Percentiles rank a stretch among this genome's conserved stretches.
These are phyloP conservation scores for Hymenoscyphus fructigenus DNA, from an alignment of 2,329 filamentous ascomycete species.

Conservation along the genomic window DNA sequence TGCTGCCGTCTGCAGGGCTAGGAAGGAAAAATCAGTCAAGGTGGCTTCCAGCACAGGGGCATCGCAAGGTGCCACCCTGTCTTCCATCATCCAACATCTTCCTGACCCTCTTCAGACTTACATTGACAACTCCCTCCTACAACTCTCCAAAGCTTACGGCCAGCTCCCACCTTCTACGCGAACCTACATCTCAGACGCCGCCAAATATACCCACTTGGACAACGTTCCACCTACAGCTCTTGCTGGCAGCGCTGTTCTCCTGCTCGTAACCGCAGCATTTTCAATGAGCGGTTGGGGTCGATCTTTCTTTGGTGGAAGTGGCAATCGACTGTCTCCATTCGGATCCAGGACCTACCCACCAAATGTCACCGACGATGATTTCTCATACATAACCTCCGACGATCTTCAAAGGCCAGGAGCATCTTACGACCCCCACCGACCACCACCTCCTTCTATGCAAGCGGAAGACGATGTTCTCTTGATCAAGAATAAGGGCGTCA, in stretches of 20 bases:
- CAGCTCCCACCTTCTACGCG: slow-evolving; percentile 32
- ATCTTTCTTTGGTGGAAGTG: slow-evolving; percentile 32
- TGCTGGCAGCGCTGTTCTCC: slow-evolving; percentile 27
- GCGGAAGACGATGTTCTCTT: slow-evolving; percentile 69
- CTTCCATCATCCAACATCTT: slow-evolving; percentile 57
- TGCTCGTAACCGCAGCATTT: slow-evolving; percentile 30
- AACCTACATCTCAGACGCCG: slow-evolving; percentile 29
- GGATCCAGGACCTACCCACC: slow-evolving; percentile 45
- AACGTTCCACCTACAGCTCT: slow-evolving; percentile 29
- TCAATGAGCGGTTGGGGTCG: slow-evolving; percentile 38
- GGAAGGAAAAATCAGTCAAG: slow-evolving; percentile 32
- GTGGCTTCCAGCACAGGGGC: slow-evolving; percentile 46
- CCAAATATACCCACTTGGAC: slow-evolving; percentile 33
- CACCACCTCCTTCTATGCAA: slow-evolving; percentile 40
- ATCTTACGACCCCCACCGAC: slow-evolving; percentile 45
- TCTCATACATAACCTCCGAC: slow-evolving; percentile 78
- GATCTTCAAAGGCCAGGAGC: slow-evolving; percentile 55
- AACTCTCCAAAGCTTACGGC: slow-evolving; percentile 47
- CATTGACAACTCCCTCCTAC: slow-evolving; percentile 52
- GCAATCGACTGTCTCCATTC: slow-evolving; percentile 34
- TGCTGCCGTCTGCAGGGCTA: slow-evolving; percentile 13
- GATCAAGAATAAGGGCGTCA: slow-evolving; percentile 65
- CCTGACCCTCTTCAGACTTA: slow-evolving; percentile 50
- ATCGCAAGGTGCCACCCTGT: slow-evolving; percentile 58
- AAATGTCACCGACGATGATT: slow-evolving; percentile 73